Evolutionary conservation across 116 monocot genomes (phyloP).

Genomic region (Trichopus zeylanicus): DNA sequence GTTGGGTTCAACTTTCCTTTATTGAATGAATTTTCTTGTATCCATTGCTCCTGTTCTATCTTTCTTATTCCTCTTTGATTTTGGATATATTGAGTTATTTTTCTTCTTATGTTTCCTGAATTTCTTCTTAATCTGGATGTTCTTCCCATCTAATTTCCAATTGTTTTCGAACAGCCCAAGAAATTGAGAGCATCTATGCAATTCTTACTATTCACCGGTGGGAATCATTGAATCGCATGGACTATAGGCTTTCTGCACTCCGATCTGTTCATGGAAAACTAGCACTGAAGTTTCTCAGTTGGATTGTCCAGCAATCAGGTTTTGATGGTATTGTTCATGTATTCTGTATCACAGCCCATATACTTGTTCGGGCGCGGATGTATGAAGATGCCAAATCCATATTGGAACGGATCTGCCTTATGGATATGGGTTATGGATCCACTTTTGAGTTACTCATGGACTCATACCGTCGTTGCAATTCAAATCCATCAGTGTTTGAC

Average conservation of each 20-base stretch:
- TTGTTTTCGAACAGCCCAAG: slow-evolving; percentile 1
- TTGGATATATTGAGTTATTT: no score
- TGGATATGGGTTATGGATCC: slow-evolving; percentile 9
- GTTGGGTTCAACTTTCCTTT: no score
- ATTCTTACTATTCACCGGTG: slow-evolving; percentile 38
- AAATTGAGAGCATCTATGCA: slow-evolving; percentile 24
- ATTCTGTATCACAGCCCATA: slow-evolving; percentile 29
- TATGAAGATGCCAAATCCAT: slow-evolving; percentile 28
- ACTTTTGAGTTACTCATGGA: slow-evolving; percentile 31
- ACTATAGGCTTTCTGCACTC: slow-evolving; percentile 24
- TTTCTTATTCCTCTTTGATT: no score
- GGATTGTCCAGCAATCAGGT: slow-evolving; percentile 22
- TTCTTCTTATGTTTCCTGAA: no score
- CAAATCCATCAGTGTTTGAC: slow-evolving; percentile 42
- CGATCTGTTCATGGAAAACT: slow-evolving; percentile 33
- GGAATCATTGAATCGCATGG: slow-evolving; percentile 50
- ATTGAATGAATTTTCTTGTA: no score
- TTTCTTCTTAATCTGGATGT: no score
- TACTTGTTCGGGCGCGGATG: slow-evolving; percentile 39
- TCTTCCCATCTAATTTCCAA: background rate
- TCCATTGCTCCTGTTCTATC: no score
- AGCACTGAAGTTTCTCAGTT: slow-evolving; percentile 33
- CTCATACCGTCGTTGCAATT: slow-evolving; percentile 23
- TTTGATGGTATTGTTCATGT: slow-evolving; percentile 15
- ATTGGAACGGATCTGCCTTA: slow-evolving; percentile 21